These are phyloP conservation scores for Arabis alpina DNA, from an alignment of 345 rosid species.

Conservation along the genomic window DNA sequence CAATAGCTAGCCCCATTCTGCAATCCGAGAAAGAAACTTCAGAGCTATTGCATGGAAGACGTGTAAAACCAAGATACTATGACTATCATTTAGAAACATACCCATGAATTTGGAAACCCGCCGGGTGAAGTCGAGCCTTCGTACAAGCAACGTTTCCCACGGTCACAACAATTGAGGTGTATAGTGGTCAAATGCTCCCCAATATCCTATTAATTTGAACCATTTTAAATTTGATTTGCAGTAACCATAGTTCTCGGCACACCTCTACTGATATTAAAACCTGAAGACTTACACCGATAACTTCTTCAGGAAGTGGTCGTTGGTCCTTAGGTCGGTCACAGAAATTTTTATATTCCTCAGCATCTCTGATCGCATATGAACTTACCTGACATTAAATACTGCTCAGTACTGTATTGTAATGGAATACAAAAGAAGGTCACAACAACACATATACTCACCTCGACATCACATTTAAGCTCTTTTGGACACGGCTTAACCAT, in stretches of 20 bases:
- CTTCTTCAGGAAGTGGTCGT: conserved; percentile 88
- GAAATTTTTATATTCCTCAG: conserved; percentile 85
- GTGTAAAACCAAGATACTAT: neutral
- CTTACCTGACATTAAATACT: conserved; percentile 51
- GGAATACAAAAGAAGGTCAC: conserved; percentile 5
- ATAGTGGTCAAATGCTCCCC: conserved; percentile 84
- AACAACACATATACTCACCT: conserved; percentile 61
- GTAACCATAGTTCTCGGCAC: neutral
- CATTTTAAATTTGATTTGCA: neutral
- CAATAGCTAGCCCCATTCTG: conserved; percentile 77
- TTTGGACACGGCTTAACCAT: conserved; percentile 95
- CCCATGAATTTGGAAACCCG: conserved; percentile 92
- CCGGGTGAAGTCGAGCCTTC: conserved; percentile 85
- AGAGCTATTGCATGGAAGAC: neutral
- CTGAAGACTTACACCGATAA: conserved; percentile 50
- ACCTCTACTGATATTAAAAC: neutral
- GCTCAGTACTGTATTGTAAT: neutral
- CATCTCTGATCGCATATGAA: conserved; percentile 80
- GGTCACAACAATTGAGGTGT: conserved; percentile 71
- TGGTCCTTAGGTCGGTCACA: conserved; percentile 88
- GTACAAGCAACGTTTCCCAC: conserved; percentile 81
- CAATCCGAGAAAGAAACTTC: neutral
- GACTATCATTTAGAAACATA: conserved; percentile 30
- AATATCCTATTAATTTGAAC: conserved; percentile 50
- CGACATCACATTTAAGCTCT: conserved; percentile 89